These are phyloP conservation scores for Epipyxis sp. DNA, from an alignment of 108 stramenopile species.

Conservation along the genomic window DNA sequence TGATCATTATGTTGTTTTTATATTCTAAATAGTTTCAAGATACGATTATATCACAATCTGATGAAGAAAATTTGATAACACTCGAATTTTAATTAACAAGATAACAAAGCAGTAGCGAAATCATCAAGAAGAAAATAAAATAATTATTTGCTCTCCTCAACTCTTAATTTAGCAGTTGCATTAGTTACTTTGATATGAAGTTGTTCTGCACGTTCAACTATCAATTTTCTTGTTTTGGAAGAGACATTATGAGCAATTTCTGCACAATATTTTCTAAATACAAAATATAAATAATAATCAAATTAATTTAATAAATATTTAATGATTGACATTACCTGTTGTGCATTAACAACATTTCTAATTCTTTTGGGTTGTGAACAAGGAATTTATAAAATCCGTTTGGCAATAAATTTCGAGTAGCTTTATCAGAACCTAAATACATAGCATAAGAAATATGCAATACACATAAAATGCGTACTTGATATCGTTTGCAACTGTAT, in stretches of 20 bases:
- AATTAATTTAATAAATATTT: background rate
- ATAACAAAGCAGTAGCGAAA: no score
- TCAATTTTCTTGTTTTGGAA: conserved; percentile 81
- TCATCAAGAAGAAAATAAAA: no score
- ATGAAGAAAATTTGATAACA: no score
- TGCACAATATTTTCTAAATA: conserved; percentile 81
- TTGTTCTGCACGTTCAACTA: conserved; percentile 94
- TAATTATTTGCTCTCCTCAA: no score
- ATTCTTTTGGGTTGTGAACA: conserved; percentile 88
- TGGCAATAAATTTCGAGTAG: conserved; percentile 91
- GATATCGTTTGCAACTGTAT: background rate
- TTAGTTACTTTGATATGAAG: conserved; percentile 88
- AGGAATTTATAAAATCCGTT: conserved; percentile 97
- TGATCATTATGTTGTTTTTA: no score
- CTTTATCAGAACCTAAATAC: conserved; percentile 73
- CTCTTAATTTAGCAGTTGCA: conserved; percentile 79
- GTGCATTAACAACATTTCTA: conserved; percentile 99
- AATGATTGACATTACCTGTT: conserved; percentile 66
- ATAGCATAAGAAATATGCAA: background rate
- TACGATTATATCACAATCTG: no score
- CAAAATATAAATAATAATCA: conserved; percentile 7
- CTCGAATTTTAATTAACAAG: no score
- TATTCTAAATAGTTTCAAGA: no score
- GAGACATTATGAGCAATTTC: conserved; percentile 94
- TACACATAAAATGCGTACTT: background rate